Percentiles rank a stretch among this genome's conserved stretches.
These are phyloP conservation scores for Biscogniauxia marginata DNA, from an alignment of 2,329 filamentous ascomycete species.

Conservation along the genomic window DNA sequence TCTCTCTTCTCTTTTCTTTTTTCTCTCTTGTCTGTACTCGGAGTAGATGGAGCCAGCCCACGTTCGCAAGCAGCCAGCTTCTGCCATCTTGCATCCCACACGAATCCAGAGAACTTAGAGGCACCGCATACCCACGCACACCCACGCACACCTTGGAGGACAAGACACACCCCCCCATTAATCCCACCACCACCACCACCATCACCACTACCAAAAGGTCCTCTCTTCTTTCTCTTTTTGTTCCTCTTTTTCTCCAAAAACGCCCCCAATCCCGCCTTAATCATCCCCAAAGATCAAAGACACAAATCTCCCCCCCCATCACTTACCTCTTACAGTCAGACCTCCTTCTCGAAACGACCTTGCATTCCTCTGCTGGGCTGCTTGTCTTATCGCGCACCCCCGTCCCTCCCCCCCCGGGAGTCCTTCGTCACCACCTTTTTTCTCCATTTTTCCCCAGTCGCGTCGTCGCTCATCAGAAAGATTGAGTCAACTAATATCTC, in stretches of 20 bases:
- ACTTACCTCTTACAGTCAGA: constrained; percentile 1
- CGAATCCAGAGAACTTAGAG: neutral
- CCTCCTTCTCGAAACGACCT: constrained; percentile 5
- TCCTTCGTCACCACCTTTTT: constrained; percentile 10
- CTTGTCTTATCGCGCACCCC: constrained; percentile 27
- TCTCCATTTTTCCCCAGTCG: constrained; percentile 31
- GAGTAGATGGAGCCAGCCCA: neutral
- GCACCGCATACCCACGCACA: neutral
- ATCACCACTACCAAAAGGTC: neutral
- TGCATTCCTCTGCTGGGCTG: constrained; percentile 23
- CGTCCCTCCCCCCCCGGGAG: constrained; percentile 9
- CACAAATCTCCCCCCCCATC: neutral
- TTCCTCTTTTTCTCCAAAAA: neutral
- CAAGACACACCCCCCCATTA: neutral
- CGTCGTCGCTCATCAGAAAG: constrained; percentile 26
- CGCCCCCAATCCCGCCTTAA: constrained; percentile 1
- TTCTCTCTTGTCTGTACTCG: constrained; percentile 7
- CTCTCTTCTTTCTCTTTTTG: neutral
- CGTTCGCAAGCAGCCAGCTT: no score
- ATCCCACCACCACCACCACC: neutral
- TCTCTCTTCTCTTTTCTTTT: constrained; percentile 13
- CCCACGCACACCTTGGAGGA: neutral
- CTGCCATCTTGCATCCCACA: neutral
- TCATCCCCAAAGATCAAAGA: neutral
- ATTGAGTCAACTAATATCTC: constrained; percentile 16